These are phyloP conservation scores for Acacia confusa DNA, from an alignment of 306 rosid species.

Conservation along the genomic window DNA sequence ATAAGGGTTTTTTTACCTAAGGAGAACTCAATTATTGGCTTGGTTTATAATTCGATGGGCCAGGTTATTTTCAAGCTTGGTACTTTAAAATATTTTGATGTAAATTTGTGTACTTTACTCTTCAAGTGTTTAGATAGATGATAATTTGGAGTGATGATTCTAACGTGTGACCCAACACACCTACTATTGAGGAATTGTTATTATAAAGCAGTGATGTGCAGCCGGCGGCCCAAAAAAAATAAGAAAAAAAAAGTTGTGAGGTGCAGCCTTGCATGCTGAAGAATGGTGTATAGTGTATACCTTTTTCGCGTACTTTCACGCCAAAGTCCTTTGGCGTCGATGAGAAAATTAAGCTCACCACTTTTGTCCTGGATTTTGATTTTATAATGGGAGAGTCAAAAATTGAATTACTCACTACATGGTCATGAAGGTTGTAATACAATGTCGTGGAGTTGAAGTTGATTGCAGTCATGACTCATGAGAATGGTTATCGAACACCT, in stretches of 20 bases:
- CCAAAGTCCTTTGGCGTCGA: background rate
- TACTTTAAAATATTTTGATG: background rate
- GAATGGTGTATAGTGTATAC: background rate
- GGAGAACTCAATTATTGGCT: background rate
- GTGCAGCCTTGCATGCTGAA: background rate
- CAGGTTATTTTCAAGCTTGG: background rate
- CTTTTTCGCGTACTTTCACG: background rate
- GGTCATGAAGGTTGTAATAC: background rate
- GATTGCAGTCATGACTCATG: background rate
- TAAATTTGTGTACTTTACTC: background rate
- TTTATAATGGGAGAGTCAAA: background rate
- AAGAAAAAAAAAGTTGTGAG: background rate
- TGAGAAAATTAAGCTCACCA: background rate
- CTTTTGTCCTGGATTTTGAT: background rate
- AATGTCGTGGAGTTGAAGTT: background rate
- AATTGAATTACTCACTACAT: background rate
- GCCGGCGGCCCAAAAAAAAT: background rate
- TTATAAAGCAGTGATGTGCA: background rate
- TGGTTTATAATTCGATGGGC: background rate
- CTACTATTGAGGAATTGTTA: background rate
- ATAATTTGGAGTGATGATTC: background rate
- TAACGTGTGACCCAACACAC: background rate
- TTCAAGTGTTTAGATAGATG: background rate
- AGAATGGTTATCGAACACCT: background rate
- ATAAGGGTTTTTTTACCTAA: background rate